Conservation (phyloP, 371 early-diverging fungal genomes). For the Mucor racemosus region DNA sequence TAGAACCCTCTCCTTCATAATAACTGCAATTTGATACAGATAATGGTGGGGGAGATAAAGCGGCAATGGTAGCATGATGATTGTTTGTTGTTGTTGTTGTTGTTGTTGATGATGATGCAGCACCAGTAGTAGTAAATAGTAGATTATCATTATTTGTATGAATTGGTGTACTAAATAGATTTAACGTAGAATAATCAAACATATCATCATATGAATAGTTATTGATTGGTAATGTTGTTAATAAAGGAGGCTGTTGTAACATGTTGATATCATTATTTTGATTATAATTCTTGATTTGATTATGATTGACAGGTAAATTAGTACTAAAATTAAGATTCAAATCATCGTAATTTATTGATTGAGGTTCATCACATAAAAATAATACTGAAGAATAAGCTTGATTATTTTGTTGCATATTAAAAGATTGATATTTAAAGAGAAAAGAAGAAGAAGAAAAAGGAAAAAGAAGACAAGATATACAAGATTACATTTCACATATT, state of each 20-base stretch:
- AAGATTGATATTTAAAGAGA: not conserved
- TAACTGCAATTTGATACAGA: conserved; percentile 19
- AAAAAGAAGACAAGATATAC: not conserved
- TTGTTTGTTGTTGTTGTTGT: not conserved
- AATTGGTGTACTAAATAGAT: not conserved
- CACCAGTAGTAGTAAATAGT: not conserved
- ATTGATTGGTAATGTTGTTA: conserved; percentile 5
- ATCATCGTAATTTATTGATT: not conserved
- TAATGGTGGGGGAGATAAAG: conserved; percentile 8
- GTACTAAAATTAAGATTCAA: not conserved
- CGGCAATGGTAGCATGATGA: not conserved
- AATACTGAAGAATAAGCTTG: not conserved
- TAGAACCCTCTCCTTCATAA: conserved; percentile 6
- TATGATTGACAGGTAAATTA: not conserved
- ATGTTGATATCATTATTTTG: not conserved
- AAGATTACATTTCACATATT: conserved; percentile 5
- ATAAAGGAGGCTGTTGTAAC: conserved; percentile 4
- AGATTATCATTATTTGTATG: not conserved
- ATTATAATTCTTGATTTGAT: not conserved
- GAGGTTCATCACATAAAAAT: conserved; percentile 4
- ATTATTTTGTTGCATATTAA: conserved; percentile 7
- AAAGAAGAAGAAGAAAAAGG: conserved; percentile 4
- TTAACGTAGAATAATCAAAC: not conserved
- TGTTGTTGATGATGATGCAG: not conserved
- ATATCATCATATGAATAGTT: not conserved